These are phyloP conservation scores for Erysimum pusillum DNA, from an alignment of 441 rosid genomes.

Conservation along the genomic window DNA sequence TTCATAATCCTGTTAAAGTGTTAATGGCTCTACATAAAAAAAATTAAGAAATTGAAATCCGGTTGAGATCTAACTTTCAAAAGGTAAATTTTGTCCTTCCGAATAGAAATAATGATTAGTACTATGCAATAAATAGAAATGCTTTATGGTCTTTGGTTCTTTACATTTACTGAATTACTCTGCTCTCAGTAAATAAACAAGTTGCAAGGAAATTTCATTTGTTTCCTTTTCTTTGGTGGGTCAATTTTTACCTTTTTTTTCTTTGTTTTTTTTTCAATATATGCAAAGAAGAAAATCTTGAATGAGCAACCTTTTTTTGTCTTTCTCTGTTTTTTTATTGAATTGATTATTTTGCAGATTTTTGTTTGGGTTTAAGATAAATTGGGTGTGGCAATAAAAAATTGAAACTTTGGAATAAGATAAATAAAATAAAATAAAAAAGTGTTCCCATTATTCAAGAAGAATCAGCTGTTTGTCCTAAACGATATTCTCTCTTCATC, in stretches of 20 bases:
- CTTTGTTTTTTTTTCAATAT: neutral
- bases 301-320: neutral
- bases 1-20: constrained; percentile 3
- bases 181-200: neutral
- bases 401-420: constrained; percentile 13
- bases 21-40: neutral
- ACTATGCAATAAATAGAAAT: neutral
- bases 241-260: no score
- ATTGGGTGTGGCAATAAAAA: constrained; percentile 48
- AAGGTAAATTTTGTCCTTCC: neutral
- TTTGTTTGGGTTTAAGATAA: constrained; percentile 42
- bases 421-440: constrained; percentile 8
- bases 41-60: no score
- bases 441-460: neutral
- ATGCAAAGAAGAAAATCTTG: constrained; percentile 23
- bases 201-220: neutral
- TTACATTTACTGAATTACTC: neutral
- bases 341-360: neutral
- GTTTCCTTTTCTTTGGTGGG: no score
- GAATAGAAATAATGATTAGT: neutral
- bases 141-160: neutral
- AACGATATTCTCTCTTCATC: constrained; percentile 25
- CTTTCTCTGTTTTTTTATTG: neutral
- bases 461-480: constrained; percentile 21
- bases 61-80: no score